Conservation (phyloP, 257 asterid species). For the Linaria vulgaris region DNA sequence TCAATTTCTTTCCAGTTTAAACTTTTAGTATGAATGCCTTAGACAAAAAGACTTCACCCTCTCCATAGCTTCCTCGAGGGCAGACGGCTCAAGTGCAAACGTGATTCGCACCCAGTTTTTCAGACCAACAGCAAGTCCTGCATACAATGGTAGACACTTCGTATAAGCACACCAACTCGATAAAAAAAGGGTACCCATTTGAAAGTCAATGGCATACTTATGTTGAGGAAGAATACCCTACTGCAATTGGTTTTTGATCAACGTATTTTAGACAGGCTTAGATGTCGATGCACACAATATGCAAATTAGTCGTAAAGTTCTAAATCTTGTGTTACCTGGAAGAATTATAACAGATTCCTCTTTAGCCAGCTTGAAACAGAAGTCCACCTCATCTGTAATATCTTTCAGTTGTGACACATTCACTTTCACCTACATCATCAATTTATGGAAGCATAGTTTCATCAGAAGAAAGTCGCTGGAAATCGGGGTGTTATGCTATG, state of each 20-base stretch:
- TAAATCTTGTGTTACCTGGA: constrained; percentile 52
- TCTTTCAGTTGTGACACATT: constrained; percentile 53
- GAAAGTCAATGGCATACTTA: background rate
- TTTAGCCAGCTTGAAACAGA: constrained; percentile 77
- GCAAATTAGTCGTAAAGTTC: too few relatives aligned
- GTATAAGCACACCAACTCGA: too few relatives aligned
- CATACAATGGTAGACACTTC: background rate
- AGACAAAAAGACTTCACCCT: constrained; percentile 61
- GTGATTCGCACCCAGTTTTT: constrained; percentile 75
- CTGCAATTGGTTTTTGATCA: too few relatives aligned
- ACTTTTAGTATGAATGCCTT: constrained; percentile 41
- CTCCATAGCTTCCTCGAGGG: constrained; percentile 62
- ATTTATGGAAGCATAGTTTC: background rate
- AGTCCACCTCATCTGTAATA: constrained; percentile 66
- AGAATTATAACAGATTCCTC: constrained; percentile 75
- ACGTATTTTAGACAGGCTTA: too few relatives aligned
- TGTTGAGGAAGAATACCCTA: background rate
- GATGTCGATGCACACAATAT: too few relatives aligned
- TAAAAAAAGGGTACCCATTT: background rate
- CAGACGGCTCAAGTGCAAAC: constrained; percentile 63
- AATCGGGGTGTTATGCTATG: background rate
- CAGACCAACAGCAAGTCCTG: constrained; percentile 81
- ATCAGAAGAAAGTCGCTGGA: background rate
- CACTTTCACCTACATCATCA: constrained; percentile 50
- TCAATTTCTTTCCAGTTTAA: too few relatives aligned